These are phyloP conservation scores for Lactarius evosmus DNA, from an alignment of 768 basidiomycete genomes.

Conservation along the genomic window DNA sequence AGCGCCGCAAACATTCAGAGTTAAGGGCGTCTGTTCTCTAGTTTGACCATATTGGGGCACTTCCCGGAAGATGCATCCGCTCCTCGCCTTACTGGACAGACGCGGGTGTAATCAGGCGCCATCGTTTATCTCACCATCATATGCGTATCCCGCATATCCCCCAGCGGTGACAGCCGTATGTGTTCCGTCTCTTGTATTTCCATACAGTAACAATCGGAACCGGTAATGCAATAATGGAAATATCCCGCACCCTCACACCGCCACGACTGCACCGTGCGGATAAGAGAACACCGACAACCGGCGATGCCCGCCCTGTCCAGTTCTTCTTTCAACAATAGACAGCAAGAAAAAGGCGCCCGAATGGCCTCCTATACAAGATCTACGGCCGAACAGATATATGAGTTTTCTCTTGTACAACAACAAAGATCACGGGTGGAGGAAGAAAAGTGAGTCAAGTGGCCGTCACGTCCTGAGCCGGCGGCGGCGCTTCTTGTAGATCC, in stretches of 20 bases:
- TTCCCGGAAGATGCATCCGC: neutral
- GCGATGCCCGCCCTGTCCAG: neutral
- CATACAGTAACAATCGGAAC: too few species aligned
- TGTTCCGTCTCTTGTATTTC: neutral
- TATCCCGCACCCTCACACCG: too few species aligned
- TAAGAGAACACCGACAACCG: neutral
- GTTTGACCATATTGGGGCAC: neutral
- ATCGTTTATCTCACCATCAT: neutral
- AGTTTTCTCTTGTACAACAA: constrained; percentile 2
- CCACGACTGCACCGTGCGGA: neutral
- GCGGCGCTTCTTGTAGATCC: neutral
- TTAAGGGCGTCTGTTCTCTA: neutral
- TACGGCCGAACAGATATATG: neutral
- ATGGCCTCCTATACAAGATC: neutral
- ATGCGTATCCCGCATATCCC: neutral
- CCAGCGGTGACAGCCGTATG: neutral
- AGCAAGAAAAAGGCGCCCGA: neutral
- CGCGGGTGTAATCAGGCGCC: neutral
- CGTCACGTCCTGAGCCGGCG: neutral
- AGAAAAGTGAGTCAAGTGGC: neutral
- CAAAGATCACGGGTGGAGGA: neutral
- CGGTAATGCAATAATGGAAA: too few species aligned
- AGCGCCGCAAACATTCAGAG: neutral
- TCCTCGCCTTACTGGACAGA: neutral
- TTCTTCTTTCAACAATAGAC: neutral